phyloP scores from a whole-genome alignment of 1,284 basidiomycete genomes.

The Melampsora larici-populina region DNA sequence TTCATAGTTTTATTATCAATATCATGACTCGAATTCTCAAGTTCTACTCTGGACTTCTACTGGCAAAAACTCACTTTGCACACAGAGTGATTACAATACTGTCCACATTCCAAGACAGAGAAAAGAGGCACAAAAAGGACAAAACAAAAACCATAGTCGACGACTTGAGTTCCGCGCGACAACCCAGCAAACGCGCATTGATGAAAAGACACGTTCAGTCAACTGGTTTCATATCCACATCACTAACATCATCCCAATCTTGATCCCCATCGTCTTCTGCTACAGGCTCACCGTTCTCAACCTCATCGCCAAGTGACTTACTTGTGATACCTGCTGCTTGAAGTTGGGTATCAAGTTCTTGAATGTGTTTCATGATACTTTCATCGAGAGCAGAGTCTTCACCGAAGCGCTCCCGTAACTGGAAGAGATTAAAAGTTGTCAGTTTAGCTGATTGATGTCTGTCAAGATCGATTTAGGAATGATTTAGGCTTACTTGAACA shows the following conservation, averaged over 20 bases:
- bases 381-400: constrained; percentile 71
- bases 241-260: constrained; percentile 41
- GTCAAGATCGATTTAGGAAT: background rate
- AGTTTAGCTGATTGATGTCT: background rate
- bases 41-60: too few relatives aligned
- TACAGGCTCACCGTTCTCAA: background rate
- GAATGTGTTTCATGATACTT: constrained; percentile 72
- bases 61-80: too few relatives aligned
- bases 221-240: constrained; percentile 19
- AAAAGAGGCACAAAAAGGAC: too few relatives aligned
- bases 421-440: constrained; percentile 39
- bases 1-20: too few relatives aligned
- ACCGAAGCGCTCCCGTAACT: constrained; percentile 63
- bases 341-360: constrained; percentile 69
- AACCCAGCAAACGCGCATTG: too few relatives aligned
- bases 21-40: too few relatives aligned
- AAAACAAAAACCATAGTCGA: too few relatives aligned
- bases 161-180: too few relatives aligned
- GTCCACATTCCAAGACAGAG: too few relatives aligned
- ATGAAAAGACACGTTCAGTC: too few relatives aligned
- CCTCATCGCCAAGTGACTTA: background rate
- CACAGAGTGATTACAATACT: too few relatives aligned
- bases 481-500: constrained; percentile 62
- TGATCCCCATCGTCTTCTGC: constrained; percentile 17
- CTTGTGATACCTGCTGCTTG: constrained; percentile 64